phyloP scores from a whole-genome alignment of 768 basidiomycete genomes.

The Pulveroboletus sp. region DNA sequence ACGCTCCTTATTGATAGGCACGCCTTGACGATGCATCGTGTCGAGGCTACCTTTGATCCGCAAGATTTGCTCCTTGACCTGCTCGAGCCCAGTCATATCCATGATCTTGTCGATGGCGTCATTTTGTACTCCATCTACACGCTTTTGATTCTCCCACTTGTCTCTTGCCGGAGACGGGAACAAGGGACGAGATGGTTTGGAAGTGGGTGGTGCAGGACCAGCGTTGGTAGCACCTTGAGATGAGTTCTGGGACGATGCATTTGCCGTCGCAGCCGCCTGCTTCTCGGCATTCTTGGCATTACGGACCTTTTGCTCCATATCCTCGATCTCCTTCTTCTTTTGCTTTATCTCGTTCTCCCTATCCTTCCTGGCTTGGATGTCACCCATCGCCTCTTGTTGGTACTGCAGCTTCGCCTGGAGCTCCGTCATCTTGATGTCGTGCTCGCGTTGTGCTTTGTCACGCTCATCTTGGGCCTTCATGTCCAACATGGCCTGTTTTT shows the following conservation, averaged over 20 bases:
- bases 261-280: conserved; percentile 4
- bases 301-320: conserved; percentile 19
- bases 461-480: conserved; percentile 40
- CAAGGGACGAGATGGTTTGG: conserved; percentile 10
- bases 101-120: conserved; percentile 59
- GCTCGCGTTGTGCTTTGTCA: conserved; percentile 41
- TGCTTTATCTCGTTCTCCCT: conserved; percentile 38
- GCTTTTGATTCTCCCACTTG: conserved; percentile 59
- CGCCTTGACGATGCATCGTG: conserved; percentile 46
- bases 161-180: conserved; percentile 35
- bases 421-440: conserved; percentile 39
- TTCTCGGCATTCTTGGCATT: conserved; percentile 14
- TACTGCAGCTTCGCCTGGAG: conserved; percentile 38
- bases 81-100: conserved; percentile 65
- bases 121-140: conserved; percentile 46
- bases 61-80: conserved; percentile 59
- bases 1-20: conserved; percentile 49
- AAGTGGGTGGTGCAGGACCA: neutral
- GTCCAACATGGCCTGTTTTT: conserved; percentile 38
- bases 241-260: neutral
- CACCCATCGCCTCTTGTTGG: conserved; percentile 31
- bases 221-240: neutral
- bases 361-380: conserved; percentile 38
- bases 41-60: conserved; percentile 57
- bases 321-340: conserved; percentile 44